Evolutionary conservation across 371 early-diverging fungal species (phyloP), one percentile per base, ranked within the genome.

Genomic region (Fennellomyces sp.): DNA sequence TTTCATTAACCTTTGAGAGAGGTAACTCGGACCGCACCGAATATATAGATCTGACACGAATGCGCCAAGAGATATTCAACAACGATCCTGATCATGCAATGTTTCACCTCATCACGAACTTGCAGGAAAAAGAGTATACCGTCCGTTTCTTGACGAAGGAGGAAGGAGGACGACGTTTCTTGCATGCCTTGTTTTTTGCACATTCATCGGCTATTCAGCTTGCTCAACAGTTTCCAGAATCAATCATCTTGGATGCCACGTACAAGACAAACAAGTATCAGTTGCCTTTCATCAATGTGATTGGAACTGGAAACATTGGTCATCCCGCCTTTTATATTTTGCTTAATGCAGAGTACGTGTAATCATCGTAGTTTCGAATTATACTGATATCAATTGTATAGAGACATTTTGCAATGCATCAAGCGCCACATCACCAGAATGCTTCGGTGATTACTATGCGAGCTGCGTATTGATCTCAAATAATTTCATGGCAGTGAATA

Each of bases 221-320:
- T 0, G 61, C 47, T 15, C 47, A 38, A 21, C 28, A 47, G 23
- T 54, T 61, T 29, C 15, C 29, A 4, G 54, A 54, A 25, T 25
- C n/a, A 12, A 30, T 61, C n/a, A 10, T 36, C 7, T 26, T 61
- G 27, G 61, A 61, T 54, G 61, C 55, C n/a, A 54, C 55, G 4
- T 61, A 54, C 29, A 53, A 54, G 15, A 53, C 61, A 1, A 61
- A 42, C 26, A 47, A 29, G 10, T 13, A 30, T 15, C 52, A 27
- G 12, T 15, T 39, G 28, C 21, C 60, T 27, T 52, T 60, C 23
- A 26, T 59, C 1, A 36, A 52, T 10, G 26, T 51, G 15, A 30
- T 59, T 28, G 31, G 61, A 0, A 19, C 41, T n/a, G 41, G 53
- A 5, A 61, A 61, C 33, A 42, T 54, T 31, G 54, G 61, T 6